Conservation (phyloP, 352 stramenopile genomes). For the Phytophthora sp. region DNA sequence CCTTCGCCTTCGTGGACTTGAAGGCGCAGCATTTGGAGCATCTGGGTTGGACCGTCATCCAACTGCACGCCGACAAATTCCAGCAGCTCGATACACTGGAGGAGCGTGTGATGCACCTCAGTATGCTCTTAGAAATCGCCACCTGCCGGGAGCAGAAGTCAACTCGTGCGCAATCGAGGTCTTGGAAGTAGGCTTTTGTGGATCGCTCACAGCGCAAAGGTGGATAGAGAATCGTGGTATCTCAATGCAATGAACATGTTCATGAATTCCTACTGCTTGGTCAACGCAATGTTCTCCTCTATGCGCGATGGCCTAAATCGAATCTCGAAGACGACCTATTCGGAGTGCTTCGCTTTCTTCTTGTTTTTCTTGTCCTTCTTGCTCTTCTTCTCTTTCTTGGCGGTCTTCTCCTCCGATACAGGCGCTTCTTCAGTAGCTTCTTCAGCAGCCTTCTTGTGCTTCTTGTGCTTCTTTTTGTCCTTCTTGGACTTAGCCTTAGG, state of each 20-base stretch:
- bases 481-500: conserved; percentile 37
- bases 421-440: not conserved
- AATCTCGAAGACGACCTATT: conserved; percentile 16
- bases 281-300: conserved; percentile 9
- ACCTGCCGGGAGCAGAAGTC: conserved; percentile 34
- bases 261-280: conserved; percentile 21
- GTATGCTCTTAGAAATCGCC: conserved; percentile 74
- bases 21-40: conserved; percentile 69
- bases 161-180: conserved; percentile 1
- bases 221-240: conserved; percentile 21
- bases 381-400: conserved; percentile 37
- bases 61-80: conserved; percentile 62
- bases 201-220: not conserved
- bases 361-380: conserved; percentile 57
- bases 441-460: conserved; percentile 26
- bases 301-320: conserved; percentile 2
- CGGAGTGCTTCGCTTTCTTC: conserved; percentile 44
- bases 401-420: conserved; percentile 5
- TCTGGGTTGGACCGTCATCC: conserved; percentile 74
- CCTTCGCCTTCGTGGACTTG: conserved; percentile 62
- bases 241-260: conserved; percentile 15
- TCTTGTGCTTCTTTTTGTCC: conserved; percentile 54
- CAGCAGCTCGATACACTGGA: conserved; percentile 53
- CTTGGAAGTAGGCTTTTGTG: conserved; percentile 11
- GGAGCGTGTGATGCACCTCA: conserved; percentile 63